Percentiles rank a stretch among this genome's conserved stretches.
Evolutionary conservation across 2,329 filamentous ascomycete genomes (phyloP).

Genomic region (Ophiocordyceps camponoti-leonardi): DNA sequence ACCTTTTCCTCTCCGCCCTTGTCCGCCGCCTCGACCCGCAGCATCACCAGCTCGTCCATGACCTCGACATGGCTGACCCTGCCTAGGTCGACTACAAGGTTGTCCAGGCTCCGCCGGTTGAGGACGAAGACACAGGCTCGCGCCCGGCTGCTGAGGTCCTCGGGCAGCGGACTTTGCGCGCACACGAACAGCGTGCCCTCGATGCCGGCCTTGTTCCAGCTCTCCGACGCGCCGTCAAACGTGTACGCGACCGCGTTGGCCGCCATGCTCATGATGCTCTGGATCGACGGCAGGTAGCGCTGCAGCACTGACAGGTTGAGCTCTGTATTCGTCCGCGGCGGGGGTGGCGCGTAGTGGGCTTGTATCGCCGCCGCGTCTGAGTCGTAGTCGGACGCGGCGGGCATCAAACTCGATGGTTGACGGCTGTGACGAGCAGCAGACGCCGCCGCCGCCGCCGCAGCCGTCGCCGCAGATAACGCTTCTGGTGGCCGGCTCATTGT

Average conservation of each 20-base stretch:
- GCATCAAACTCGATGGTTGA: slow-evolving; percentile 21
- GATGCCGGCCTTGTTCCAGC: slow-evolving; percentile 73
- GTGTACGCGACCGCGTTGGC: slow-evolving; percentile 77
- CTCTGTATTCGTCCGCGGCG: slow-evolving; percentile 59
- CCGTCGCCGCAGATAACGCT: slow-evolving; percentile 24
- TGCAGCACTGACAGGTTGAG: slow-evolving; percentile 75
- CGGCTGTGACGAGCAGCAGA: slow-evolving; percentile 21
- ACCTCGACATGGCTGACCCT: slow-evolving; percentile 47
- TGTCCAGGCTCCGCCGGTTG: slow-evolving; percentile 54
- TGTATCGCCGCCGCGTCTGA: slow-evolving; percentile 37
- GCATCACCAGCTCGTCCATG: slow-evolving; percentile 34
- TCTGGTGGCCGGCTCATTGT: slow-evolving; percentile 24
- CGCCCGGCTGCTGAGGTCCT: slow-evolving; percentile 15
- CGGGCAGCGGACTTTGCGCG: slow-evolving; percentile 32
- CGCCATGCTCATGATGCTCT: slow-evolving; percentile 59
- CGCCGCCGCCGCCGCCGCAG: too few species aligned
- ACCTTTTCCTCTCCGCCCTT: slow-evolving; percentile 21
- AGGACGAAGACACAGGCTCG: slow-evolving; percentile 50
- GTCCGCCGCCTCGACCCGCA: slow-evolving; percentile 20
- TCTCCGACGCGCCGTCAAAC: slow-evolving; percentile 44
- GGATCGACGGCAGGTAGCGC: slow-evolving; percentile 62
- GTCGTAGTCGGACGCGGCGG: slow-evolving; percentile 42
- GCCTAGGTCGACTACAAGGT: slow-evolving; percentile 49
- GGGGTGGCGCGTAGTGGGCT: slow-evolving; percentile 23
- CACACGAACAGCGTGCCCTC: slow-evolving; percentile 87